Base-by-base conservation (phyloP, 495 filamentous ascomycete genomes). In the Penicillium coprophilum region DNA sequence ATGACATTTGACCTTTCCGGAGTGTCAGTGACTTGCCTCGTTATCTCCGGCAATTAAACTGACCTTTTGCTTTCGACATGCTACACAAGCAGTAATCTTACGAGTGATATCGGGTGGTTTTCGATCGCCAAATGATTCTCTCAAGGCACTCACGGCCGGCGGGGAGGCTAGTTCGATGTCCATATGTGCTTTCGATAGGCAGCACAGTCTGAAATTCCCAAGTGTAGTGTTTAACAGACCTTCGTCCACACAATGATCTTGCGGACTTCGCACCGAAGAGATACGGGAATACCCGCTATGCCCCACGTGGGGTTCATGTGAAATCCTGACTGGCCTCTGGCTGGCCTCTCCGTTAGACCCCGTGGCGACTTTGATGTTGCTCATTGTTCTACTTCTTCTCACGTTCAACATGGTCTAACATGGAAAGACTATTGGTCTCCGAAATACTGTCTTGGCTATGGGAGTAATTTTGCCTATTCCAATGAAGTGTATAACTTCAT, bases 21-120 rank as follows among this genome's bases (percentile, higher is more conserved):
- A 24, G 53, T 24, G 57, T 50, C 48, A 49, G 47, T 46, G 15
- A 23, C 17, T 3, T 48, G 19, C 5, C 2, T 43, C 19, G n/a
- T 12, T n/a, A 12, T 19, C n/a, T 24, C 11, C 15, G 23, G 31
- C 24, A 10, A 20, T 5, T 6, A 36, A 15, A 32, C 41, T 8
- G 30, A 75, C 72, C 58, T 75, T 75, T 44, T 70, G 69, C 34
- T 72, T 74, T 4, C 71, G 61, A 57, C 69, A 75, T 30, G 72
- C 67, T n/a, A 72, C 72, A 55, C 71, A 75, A 7, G 71, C 71
- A 8, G 71, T 75, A 28, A 72, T 74, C 55, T 71, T 74, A 12
- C 71, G 61, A 31, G 64, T 72, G 17, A 74, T 73, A 49, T 74
- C 67, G 1, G 70, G 71, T 9, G 62, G 63, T 39, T 73, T 74